Base-by-base conservation (phyloP, 371 early-diverging fungal genomes). In the Mucor piriformis region DNA sequence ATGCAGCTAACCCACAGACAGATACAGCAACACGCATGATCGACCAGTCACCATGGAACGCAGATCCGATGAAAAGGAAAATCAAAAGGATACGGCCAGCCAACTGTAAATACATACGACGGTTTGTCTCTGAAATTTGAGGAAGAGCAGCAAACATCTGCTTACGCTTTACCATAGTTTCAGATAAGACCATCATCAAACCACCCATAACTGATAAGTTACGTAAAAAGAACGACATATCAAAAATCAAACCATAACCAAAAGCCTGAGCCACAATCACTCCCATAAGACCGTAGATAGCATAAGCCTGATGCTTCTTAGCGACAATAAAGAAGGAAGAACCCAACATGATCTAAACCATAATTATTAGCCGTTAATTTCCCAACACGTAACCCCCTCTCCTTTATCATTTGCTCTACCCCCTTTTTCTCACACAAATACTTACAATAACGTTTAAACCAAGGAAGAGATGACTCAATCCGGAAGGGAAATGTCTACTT, bases 191-290 rank as follows among this genome's bases (percentile, higher is more conserved):
- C 91, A 97, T 92, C 57, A 97, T 72, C n/a, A 97, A 85, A 25
- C 96, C 98, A 29, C 97, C 98, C 55, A 88, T 79, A 46, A 97
- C 90, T 10, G 96, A 95, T 33, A 97, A 82, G 72, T 91, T 93
- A 54, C 97, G 92, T 67, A 97, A 76, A 69, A 97, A 89, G 82
- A 95, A 96, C 56, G 81, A 79, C 51, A 89, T 68, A 69, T 97
- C 93, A 63, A 95, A 94, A 55, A 95, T 79, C 63, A 97, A 82
- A 23, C 96, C 96, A 71, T 97, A 97, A 23, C 93, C 96, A 57
- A 97, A 70, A 20, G 92, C 89, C 68, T 97, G 98, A 51, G 88
- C 74, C 3, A 96, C 71, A 11, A 95, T 88, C 12, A 95, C 94
- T 2, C 79, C 69, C 64, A 88, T 84, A 12, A 97, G 85, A 13